phyloP scores from a whole-genome alignment of 106 monocot genomes.

The Dendrobium officinale region DNA sequence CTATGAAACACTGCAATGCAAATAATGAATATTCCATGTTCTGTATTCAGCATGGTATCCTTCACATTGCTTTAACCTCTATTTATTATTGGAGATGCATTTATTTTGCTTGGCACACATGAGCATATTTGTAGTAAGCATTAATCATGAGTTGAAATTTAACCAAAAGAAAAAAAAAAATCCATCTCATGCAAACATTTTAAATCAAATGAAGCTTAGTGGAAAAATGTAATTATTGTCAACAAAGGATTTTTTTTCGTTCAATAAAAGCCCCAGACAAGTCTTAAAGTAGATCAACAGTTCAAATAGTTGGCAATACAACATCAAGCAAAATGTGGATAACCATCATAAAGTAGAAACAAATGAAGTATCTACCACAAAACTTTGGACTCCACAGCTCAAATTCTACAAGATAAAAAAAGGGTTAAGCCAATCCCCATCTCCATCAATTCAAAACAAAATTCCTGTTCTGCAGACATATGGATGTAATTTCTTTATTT shows the following conservation, averaged over 20 bases:
- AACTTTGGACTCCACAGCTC: not conserved
- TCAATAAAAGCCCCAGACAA: no score
- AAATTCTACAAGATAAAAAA: not conserved
- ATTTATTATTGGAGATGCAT: no score
- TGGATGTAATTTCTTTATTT: not conserved
- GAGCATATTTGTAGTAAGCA: not conserved
- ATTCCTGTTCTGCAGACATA: not conserved
- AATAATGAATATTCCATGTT: no score
- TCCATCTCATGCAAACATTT: not conserved
- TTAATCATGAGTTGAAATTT: not conserved
- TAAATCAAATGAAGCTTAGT: not conserved
- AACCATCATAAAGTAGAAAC: no score
- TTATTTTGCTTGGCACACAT: not conserved
- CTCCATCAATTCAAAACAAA: not conserved
- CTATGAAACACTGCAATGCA: no score
- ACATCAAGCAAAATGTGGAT: no score
- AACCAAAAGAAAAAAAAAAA: not conserved
- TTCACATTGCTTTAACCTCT: no score
- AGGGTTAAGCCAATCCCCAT: not conserved
- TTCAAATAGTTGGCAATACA: no score
- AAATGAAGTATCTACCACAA: not conserved
- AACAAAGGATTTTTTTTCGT: no score
- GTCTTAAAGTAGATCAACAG: no score
- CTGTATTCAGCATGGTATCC: no score
- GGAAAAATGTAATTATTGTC: not conserved